Evolutionary conservation across 2,329 filamentous ascomycete genomes (phyloP), one percentile per base, ranked within the genome.

Genomic region (Colletotrichum filicis): DNA sequence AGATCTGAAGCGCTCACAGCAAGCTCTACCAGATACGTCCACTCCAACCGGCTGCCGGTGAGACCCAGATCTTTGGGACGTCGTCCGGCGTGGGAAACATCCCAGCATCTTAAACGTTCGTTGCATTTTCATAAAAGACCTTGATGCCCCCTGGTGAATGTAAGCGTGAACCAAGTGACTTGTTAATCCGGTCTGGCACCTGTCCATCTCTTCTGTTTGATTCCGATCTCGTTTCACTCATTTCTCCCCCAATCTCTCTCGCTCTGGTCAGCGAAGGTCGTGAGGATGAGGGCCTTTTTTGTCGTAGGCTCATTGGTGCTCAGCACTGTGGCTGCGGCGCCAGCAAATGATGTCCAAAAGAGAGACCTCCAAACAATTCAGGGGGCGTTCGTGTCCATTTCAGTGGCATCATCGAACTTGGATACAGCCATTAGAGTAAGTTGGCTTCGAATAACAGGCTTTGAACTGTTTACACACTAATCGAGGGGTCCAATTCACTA

Each of bases 391-490:
- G 35, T 67, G 0, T 52, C 57, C 0, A n/a, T 73, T 2, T 66
- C 66, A 7, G 56, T 60, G 24, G 67, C 71, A 5, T 42, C 71
- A 7, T 66, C 71, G 3, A 55, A 53, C 19, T 24, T 73, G 16
- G 71, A 73, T 5, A 19, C 22, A 2, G 58, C 60, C 11, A 16
- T 73, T 2, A 42, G 67, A 28, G 71, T 73, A 26, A 46, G 28
- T 26, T 6, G 1, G 1, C 11, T 22, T 11, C 22, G n/a, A 2
- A 5, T 2, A 30, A 32, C 12, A 22, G 7, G 12, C 9, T 46
- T 9, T 11, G 8, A 5, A 7, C 3, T 19, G 8, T 14, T 19
- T 14, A 8, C 11, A 4, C 12, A 5, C 1, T 4, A 5, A 49
- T n/a, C 16, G 1, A 9, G 4, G 1, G 7, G 12, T 46, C 16